A percentile compares a stretch with the other conserved stretches of the same genome.
Evolutionary conservation across 371 early-diverging fungal genomes (phyloP).

Genomic region (Rhizomucor pusillus): DNA sequence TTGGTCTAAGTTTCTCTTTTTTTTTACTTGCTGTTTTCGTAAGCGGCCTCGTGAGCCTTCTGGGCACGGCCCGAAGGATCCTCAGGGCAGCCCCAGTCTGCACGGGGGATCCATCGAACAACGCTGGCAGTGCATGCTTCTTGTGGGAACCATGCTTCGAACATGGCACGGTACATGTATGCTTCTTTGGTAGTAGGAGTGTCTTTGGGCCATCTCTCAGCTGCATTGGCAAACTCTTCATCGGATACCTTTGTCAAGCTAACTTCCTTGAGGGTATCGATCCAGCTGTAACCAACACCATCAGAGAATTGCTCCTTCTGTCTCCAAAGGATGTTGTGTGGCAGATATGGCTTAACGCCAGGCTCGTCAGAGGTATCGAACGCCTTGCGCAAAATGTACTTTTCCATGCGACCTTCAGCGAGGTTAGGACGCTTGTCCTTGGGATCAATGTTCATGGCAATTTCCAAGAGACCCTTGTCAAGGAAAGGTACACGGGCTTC

Average conservation of each 20-base stretch:
- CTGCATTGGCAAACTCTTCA: constrained; percentile 67
- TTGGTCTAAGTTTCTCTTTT: no score
- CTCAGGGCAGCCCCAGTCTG: constrained; percentile 96
- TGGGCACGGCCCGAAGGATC: constrained; percentile 98
- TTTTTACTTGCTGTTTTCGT: constrained; percentile 24
- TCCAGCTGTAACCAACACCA: constrained; percentile 97
- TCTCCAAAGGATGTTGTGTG: constrained; percentile 90
- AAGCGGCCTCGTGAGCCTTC: constrained; percentile 78
- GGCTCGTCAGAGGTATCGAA: constrained; percentile 74
- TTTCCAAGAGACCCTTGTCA: constrained; percentile 85
- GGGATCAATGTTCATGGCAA: constrained; percentile 83
- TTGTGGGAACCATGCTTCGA: constrained; percentile 92
- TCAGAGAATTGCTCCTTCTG: constrained; percentile 98
- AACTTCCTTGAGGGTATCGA: constrained; percentile 83
- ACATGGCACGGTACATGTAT: constrained; percentile 88
- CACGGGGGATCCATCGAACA: constrained; percentile 93
- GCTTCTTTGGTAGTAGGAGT: constrained; percentile 96
- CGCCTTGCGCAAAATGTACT: constrained; percentile 83
- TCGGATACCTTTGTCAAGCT: constrained; percentile 73
- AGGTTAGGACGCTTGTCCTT: constrained; percentile 72
- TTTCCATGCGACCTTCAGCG: constrained; percentile 77
- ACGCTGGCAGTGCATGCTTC: constrained; percentile 85
- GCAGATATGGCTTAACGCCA: constrained; percentile 81
- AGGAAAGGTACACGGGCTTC: constrained; percentile 98
- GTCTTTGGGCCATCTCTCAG: constrained; percentile 79